A percentile compares a stretch with the other conserved stretches of the same genome.
Evolutionary conservation across 2,329 filamentous ascomycete species (phyloP).

Genomic region (Ceratocystis variospora): DNA sequence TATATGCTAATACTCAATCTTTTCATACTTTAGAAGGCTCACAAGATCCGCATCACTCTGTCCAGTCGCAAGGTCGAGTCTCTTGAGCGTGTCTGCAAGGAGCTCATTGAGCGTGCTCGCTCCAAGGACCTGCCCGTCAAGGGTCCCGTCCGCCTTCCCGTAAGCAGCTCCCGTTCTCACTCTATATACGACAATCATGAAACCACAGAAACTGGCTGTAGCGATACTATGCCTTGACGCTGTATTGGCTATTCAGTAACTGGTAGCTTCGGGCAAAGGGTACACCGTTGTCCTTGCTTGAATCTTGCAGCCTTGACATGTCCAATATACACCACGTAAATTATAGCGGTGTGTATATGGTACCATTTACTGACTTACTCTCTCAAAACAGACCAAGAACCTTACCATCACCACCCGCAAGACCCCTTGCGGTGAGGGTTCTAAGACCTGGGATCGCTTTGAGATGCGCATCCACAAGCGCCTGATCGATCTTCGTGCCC

Average conservation of each 20-base stretch:
- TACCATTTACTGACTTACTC: background rate
- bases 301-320: background rate
- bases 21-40: slow-evolving; percentile 54
- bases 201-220: background rate
- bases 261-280: background rate
- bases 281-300: background rate
- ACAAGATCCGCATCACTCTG: slow-evolving; percentile 97
- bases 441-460: slow-evolving; percentile 98
- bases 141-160: slow-evolving; percentile 76
- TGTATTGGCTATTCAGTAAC: background rate
- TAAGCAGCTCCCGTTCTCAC: slow-evolving; percentile 1
- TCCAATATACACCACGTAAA: no score
- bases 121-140: slow-evolving; percentile 97
- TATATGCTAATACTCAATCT: slow-evolving; percentile 17
- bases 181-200: background rate
- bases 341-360: no score
- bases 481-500: slow-evolving; percentile 92
- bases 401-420: slow-evolving; percentile 96
- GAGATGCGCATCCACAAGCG: slow-evolving; percentile 99
- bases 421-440: slow-evolving; percentile 98
- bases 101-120: slow-evolving; percentile 97
- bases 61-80: slow-evolving; percentile 87
- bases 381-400: slow-evolving; percentile 66
- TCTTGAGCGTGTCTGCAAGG: slow-evolving; percentile 95
- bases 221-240: background rate